Conservation (phyloP, 129 eudicot genomes). For the Logfia minima region DNA sequence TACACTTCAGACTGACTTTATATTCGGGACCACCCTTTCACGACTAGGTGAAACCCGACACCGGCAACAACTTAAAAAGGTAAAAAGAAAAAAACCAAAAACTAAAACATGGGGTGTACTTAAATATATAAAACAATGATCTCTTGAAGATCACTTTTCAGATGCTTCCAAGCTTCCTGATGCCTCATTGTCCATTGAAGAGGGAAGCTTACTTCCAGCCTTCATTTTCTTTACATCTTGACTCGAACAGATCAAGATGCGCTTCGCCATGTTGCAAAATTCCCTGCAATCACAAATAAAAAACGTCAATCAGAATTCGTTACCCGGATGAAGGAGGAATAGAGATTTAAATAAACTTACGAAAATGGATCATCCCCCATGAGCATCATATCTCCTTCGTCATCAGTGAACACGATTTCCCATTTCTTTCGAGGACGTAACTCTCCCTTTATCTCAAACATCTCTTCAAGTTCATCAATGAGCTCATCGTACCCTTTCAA, state of each 20-base stretch:
- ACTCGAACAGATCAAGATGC: constrained; percentile 69
- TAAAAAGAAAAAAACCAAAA: neutral
- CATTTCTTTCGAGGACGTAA: constrained; percentile 63
- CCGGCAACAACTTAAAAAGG: constrained; percentile 7
- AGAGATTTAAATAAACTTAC: constrained; percentile 52
- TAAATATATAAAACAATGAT: neutral
- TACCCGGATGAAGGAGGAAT: neutral
- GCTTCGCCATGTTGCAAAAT: constrained; percentile 74
- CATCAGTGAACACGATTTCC: constrained; percentile 87
- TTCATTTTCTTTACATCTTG: constrained; percentile 86
- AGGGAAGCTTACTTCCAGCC: constrained; percentile 50
- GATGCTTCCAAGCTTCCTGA: constrained; percentile 48
- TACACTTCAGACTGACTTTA: constrained; percentile 7
- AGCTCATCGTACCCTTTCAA: constrained; percentile 75
- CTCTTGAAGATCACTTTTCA: constrained; percentile 26
- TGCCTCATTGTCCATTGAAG: constrained; percentile 42
- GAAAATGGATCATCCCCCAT: constrained; percentile 97
- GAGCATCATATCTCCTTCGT: constrained; percentile 99
- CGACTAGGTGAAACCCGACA: constrained; percentile 31
- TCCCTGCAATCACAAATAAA: constrained; percentile 46
- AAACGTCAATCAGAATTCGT: neutral
- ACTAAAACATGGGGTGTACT: constrained; percentile 1
- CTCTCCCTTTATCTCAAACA: constrained; percentile 87
- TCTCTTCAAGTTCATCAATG: constrained; percentile 69
- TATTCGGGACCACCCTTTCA: constrained; percentile 18